Conservation (phyloP, 73 alveolate species). For the Uronychia setigera region DNA sequence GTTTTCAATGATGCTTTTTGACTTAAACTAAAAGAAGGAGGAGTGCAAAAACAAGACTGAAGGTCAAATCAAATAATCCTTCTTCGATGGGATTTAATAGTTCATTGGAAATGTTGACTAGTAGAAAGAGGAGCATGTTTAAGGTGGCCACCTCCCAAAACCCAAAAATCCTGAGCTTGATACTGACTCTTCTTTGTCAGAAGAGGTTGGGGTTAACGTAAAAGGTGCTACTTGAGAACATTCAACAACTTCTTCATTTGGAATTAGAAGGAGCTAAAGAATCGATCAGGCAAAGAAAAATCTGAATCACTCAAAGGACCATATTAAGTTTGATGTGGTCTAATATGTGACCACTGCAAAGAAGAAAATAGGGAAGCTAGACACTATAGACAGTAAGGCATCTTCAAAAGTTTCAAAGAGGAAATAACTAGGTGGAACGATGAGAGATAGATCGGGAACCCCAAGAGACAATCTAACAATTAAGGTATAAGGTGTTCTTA, state of each 20-base stretch:
- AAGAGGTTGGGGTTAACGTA: not conserved
- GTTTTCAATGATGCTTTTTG: not conserved
- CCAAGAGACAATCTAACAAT: too few species aligned
- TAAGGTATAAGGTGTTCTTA: too few species aligned
- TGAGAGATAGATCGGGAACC: too few species aligned
- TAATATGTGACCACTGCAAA: not conserved
- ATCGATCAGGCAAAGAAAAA: not conserved
- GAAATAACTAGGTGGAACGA: too few species aligned
- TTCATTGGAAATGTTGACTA: not conserved
- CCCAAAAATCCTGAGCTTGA: not conserved
- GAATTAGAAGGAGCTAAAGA: not conserved
- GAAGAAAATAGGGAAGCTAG: not conserved
- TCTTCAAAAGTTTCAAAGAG: too few species aligned
- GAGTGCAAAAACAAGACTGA: not conserved
- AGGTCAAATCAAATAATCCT: not conserved
- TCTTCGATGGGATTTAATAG: not conserved
- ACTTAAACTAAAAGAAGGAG: too few species aligned
- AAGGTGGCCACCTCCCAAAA: too few species aligned
- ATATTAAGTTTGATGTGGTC: not conserved
- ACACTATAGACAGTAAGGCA: not conserved
- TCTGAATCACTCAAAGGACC: not conserved
- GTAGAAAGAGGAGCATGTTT: not conserved
- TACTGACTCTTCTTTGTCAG: not conserved
- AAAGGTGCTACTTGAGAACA: not conserved
- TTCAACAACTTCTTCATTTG: not conserved